Conservation (phyloP, 2,329 filamentous ascomycete species). For the Fusarium sp. region DNA sequence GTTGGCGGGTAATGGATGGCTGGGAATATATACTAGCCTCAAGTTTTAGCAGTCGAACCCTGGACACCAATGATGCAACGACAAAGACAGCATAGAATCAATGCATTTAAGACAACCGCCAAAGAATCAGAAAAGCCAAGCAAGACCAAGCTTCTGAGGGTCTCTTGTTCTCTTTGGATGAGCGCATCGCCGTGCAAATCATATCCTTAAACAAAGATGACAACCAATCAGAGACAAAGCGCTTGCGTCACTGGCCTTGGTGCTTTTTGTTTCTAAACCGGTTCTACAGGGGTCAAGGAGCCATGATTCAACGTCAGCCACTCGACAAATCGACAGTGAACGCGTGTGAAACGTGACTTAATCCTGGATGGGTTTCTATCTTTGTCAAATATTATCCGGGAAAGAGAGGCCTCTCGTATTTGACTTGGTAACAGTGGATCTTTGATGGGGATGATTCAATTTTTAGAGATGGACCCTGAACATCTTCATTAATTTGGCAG, state of each 20-base stretch:
- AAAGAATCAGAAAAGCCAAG: conserved; percentile 23
- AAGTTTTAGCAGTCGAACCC: conserved; percentile 6
- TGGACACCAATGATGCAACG: conserved; percentile 30
- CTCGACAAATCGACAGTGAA: conserved; percentile 19
- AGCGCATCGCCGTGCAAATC: conserved; percentile 42
- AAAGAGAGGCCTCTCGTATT: conserved; percentile 22
- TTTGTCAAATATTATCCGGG: conserved; percentile 5
- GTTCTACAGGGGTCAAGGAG: conserved; percentile 27
- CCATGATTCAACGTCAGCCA: conserved; percentile 24
- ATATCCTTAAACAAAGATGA: conserved; percentile 35
- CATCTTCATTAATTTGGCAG: conserved; percentile 4
- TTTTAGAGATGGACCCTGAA: conserved; percentile 30
- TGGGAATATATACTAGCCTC: conserved; percentile 28
- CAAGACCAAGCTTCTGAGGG: conserved; percentile 6
- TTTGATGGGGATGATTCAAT: neutral
- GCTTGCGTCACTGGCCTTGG: conserved; percentile 35
- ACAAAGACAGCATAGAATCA: neutral
- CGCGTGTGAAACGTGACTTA: conserved; percentile 32
- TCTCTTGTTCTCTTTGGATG: conserved; percentile 24
- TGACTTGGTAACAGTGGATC: neutral
- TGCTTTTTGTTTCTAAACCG: conserved; percentile 29
- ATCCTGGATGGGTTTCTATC: conserved; percentile 22
- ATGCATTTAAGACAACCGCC: neutral
- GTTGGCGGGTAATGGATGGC: conserved; percentile 13
- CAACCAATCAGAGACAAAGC: conserved; percentile 18